phyloP scores from a whole-genome alignment of 2,329 filamentous ascomycete species.

The Fusarium chuoi region DNA sequence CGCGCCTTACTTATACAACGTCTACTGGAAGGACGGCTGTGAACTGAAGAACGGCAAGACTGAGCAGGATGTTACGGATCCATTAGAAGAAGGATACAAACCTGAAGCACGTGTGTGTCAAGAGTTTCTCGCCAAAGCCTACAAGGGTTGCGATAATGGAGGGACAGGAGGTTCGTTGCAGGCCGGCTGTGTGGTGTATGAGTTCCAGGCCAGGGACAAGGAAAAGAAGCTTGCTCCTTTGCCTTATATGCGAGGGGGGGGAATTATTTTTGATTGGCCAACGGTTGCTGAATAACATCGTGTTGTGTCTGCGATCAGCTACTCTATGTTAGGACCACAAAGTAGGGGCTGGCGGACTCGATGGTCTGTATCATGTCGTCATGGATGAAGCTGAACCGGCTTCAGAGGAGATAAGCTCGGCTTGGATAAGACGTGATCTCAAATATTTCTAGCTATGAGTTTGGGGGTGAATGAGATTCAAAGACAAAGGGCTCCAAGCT shows the following conservation, averaged over 20 bases:
- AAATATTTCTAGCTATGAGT: too few relatives aligned
- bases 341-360: too few relatives aligned
- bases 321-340: rapidly evolving
- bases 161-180: neutral
- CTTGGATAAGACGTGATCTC: too few relatives aligned
- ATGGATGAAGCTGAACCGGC: too few relatives aligned
- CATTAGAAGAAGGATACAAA: neutral
- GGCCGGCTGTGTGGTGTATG: neutral
- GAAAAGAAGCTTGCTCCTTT: neutral
- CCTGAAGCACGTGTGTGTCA: neutral
- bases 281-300: neutral
- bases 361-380: too few relatives aligned
- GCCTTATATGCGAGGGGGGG: neutral
- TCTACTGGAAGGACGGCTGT: neutral
- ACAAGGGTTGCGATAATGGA: neutral
- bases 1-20: neutral
- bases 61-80: neutral
- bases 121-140: neutral
- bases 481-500: too few relatives aligned
- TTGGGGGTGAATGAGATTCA: too few relatives aligned
- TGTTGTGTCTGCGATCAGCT: too few relatives aligned
- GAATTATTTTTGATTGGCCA: neutral
- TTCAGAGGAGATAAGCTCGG: too few relatives aligned
- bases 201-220: neutral
- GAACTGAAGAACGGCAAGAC: neutral